Percentiles rank a stretch among this genome's conserved stretches.
phyloP scores from a whole-genome alignment of 2,329 filamentous ascomycete species.

The Colletotrichum sp. region DNA sequence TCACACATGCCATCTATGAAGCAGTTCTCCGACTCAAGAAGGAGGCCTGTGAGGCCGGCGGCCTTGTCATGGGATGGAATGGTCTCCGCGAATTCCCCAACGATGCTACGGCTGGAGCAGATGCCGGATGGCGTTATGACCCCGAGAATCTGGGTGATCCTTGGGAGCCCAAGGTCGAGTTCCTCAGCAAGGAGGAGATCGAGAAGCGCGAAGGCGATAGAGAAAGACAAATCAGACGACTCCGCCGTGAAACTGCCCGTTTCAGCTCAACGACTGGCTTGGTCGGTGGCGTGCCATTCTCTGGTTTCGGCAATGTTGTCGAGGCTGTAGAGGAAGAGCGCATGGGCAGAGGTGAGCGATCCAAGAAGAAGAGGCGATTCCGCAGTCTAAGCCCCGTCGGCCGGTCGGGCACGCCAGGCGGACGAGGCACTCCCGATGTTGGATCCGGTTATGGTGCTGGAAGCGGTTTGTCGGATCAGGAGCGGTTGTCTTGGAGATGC shows the following conservation, averaged over 20 bases:
- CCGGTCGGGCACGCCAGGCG: slow-evolving; percentile 70
- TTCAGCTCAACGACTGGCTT: slow-evolving; percentile 89
- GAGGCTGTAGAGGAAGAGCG: slow-evolving; percentile 70
- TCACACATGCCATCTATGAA: slow-evolving; percentile 97
- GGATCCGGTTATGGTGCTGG: slow-evolving; percentile 72
- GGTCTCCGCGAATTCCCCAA: slow-evolving; percentile 78
- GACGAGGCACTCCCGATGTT: slow-evolving; percentile 81
- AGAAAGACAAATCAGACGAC: slow-evolving; percentile 85
- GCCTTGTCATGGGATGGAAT: slow-evolving; percentile 77
- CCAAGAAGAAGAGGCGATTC: slow-evolving; percentile 94
- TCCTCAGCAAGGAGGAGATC: slow-evolving; percentile 92
- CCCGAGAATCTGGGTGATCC: slow-evolving; percentile 85
- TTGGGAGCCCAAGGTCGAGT: slow-evolving; percentile 84
- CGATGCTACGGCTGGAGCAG: slow-evolving; percentile 80
- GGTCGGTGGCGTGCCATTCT: slow-evolving; percentile 73
- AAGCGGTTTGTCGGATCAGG: slow-evolving; percentile 73
- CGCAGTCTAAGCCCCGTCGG: slow-evolving; percentile 83
- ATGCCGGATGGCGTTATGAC: slow-evolving; percentile 95
- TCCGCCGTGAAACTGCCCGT: slow-evolving; percentile 88
- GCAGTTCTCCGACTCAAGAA: slow-evolving; percentile 92
- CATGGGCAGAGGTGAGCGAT: slow-evolving; percentile 90
- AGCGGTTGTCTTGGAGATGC: slow-evolving; percentile 87
- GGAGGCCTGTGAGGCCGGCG: slow-evolving; percentile 91
- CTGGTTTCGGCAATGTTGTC: slow-evolving; percentile 54
- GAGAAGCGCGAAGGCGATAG: slow-evolving; percentile 95